Evolutionary conservation across 345 rosid species (phyloP), one percentile per base, ranked within the genome.

Genomic region (Gossypium stocksii): DNA sequence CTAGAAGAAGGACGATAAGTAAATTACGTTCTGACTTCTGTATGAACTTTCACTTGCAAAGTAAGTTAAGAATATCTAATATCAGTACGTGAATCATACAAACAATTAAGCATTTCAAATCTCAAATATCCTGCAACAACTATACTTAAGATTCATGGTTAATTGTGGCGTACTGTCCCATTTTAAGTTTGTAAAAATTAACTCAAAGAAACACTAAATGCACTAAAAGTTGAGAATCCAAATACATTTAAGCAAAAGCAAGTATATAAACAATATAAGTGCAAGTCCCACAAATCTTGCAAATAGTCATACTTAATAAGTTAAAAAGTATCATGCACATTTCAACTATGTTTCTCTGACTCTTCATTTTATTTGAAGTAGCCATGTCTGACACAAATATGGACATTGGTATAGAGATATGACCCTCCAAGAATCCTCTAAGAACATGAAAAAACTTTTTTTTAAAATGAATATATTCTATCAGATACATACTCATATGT

Each of bases 1-100:
- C 95, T 88, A 61, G 12, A 77, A 34, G 15, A 71, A 74, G 19
- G 45, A 38, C 14, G 7, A 63, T 10, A 58, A 27, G 41, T 22
- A 15, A 56, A 22, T 11, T 4, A 52, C 7, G 41, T 7, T 29
- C 34, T 2, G 58, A 41, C 16, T 43, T 66, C 8, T 15, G 38
- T 9, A 45, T 1, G 2, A 44, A 44, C 61, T 57, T 58, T 22
- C 62, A 10, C 62, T 11, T 22, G 62, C 29, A 57, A 10, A 9
- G 61, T 12, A 19, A 7, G 60, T 2, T 56, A 56, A 20, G 23
- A 56, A 20, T 56, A 56, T 56, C 60, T 56, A 4, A 56, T 56
- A 19, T 19, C 1, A 25, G 60, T 56, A 58, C 20, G 7, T 0
- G 1, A 19, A 45, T 43, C 70, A 7, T 63, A 63, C 12, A 19